Conservation (phyloP, 805 yeast genomes). For the Ogataea thermomethanolica region DNA sequence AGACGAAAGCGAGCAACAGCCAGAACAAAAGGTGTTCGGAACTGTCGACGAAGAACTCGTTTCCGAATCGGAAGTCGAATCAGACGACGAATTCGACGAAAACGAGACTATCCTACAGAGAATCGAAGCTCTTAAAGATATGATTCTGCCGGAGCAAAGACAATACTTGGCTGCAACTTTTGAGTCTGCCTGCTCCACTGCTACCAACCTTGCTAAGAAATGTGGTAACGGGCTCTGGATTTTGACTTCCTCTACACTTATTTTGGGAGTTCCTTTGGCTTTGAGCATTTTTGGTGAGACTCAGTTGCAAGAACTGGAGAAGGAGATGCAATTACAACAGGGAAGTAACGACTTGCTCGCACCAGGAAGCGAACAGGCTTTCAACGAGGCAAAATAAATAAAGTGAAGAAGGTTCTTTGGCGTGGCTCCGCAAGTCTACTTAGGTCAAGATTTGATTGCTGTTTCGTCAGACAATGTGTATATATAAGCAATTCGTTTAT, state of each 20-base stretch:
- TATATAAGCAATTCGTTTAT: constrained; percentile 9
- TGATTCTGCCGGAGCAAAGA: constrained; percentile 86
- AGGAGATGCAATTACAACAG: constrained; percentile 79
- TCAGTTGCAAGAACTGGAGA: constrained; percentile 91
- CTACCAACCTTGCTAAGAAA: constrained; percentile 48
- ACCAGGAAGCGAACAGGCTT: constrained; percentile 55
- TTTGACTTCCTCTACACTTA: constrained; percentile 73
- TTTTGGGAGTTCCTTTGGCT: constrained; percentile 90
- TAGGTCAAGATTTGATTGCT: too few species aligned
- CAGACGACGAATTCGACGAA: constrained; percentile 74
- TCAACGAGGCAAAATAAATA: constrained; percentile 19
- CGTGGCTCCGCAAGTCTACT: too few species aligned
- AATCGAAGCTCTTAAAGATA: constrained; percentile 86
- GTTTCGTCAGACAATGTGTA: constrained; percentile 7
- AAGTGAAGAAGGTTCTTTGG: not conserved
- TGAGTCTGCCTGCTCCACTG: constrained; percentile 37
- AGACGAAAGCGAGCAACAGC: constrained; percentile 40
- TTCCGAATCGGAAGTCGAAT: constrained; percentile 50
- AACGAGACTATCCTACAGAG: constrained; percentile 86
- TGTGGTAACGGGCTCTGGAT: constrained; percentile 84
- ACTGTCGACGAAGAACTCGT: constrained; percentile 34
- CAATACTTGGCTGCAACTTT: constrained; percentile 32
- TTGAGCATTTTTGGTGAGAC: constrained; percentile 88
- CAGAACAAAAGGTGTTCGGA: constrained; percentile 28
- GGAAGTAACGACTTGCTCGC: constrained; percentile 67